Percentiles rank a stretch among this genome's conserved stretches.
Evolutionary conservation across 805 yeast genomes (phyloP).

Genomic region (Cyberlindnera galapagoensis): DNA sequence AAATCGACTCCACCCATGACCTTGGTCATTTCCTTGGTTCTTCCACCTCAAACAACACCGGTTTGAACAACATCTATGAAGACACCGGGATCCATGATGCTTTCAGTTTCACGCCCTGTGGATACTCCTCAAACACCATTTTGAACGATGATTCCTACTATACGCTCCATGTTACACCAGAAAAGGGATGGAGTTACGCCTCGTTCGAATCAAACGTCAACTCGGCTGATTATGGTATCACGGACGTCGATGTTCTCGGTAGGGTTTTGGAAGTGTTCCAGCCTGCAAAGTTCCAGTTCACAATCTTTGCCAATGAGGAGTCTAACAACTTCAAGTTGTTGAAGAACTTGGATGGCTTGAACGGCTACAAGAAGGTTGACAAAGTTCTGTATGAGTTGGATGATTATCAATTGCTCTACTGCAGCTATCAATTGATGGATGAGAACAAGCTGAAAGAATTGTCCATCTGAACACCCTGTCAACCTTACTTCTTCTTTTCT

Average conservation of each 20-base stretch:
- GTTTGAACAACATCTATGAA: conserved; percentile 55
- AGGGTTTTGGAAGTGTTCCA: conserved; percentile 58
- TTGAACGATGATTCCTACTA: conserved; percentile 58
- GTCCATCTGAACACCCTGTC: conserved; percentile 4
- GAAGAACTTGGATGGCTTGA: conserved; percentile 26
- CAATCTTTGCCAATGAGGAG: conserved; percentile 35
- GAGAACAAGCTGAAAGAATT: conserved; percentile 17
- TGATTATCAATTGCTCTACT: conserved; percentile 65
- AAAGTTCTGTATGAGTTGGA: conserved; percentile 67
- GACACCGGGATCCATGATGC: conserved; percentile 62
- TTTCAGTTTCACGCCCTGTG: conserved; percentile 90
- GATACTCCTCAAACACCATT: conserved; percentile 85
- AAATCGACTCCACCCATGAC: conserved; percentile 43
- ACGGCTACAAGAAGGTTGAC: conserved; percentile 57
- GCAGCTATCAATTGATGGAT: conserved; percentile 46
- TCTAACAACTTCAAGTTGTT: conserved; percentile 31
- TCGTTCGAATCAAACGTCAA: conserved; percentile 89
- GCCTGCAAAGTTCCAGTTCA: conserved; percentile 70
- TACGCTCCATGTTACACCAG: conserved; percentile 93
- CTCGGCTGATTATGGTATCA: conserved; percentile 29
- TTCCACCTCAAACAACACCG: conserved; percentile 55
- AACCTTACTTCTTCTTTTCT: too few relatives aligned
- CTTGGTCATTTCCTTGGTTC: conserved; percentile 82
- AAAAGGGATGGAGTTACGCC: conserved; percentile 90
- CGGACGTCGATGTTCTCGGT: conserved; percentile 48